phyloP scores from a whole-genome alignment of 164 flowering plant species.

The Aristolochia fimbriata region DNA sequence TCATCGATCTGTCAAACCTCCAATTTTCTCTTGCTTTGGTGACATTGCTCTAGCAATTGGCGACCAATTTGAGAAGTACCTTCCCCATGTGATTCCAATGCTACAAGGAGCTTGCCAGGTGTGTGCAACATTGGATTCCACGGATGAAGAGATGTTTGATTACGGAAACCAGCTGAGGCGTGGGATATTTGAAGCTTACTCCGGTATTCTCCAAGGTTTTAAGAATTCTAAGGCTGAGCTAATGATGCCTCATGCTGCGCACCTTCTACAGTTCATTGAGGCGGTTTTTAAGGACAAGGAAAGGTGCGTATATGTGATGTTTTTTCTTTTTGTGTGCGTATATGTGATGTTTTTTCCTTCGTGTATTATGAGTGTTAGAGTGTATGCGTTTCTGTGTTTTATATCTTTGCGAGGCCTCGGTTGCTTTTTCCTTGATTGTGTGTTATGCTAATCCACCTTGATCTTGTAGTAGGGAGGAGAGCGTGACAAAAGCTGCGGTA shows the following conservation, averaged over 20 bases:
- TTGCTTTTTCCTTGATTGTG: no score
- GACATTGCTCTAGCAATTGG: conserved; percentile 85
- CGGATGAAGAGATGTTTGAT: conserved; percentile 73
- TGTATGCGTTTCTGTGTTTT: no score
- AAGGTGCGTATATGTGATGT: conserved; percentile 28
- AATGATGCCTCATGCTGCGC: conserved; percentile 66
- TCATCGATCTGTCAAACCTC: conserved; percentile 85
- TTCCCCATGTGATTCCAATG: conserved; percentile 50
- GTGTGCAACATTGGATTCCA: conserved; percentile 48
- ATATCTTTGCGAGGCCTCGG: neutral
- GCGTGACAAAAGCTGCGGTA: conserved; percentile 69
- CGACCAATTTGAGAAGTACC: conserved; percentile 66
- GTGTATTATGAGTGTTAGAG: no score
- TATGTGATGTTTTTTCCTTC: neutral
- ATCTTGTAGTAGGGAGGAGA: conserved; percentile 52
- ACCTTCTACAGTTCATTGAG: conserved; percentile 66
- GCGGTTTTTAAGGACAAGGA: conserved; percentile 42
- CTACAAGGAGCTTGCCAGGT: conserved; percentile 65
- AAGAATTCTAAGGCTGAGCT: conserved; percentile 60
- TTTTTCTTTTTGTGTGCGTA: conserved; percentile 15
- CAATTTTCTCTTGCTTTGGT: conserved; percentile 85
- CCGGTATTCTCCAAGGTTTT: conserved; percentile 79
- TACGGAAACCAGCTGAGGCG: conserved; percentile 73
- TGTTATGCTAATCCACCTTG: neutral
- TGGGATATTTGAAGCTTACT: conserved; percentile 81